Conservation (phyloP, 306 rosid genomes). For the Lablab purpureus region DNA sequence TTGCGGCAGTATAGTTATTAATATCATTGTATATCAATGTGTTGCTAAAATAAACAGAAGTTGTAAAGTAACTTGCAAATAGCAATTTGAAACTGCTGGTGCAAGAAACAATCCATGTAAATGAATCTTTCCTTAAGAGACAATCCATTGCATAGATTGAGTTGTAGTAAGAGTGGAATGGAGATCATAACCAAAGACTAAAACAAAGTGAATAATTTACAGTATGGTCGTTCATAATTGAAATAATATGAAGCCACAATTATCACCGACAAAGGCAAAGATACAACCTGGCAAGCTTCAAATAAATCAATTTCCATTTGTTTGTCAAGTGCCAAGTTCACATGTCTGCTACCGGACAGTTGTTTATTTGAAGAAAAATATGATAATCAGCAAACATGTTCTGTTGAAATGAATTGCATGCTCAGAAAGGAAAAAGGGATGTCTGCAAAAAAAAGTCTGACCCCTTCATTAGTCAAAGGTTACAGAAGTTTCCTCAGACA, state of each 20-base stretch:
- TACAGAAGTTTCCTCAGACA: constrained; percentile 35
- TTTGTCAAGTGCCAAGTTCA: constrained; percentile 44
- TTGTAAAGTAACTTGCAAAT: neutral
- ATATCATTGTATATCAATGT: constrained; percentile 5
- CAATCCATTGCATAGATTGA: constrained; percentile 38
- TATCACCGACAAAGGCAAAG: constrained; percentile 32
- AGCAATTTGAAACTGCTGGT: neutral
- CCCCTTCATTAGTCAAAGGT: constrained; percentile 21
- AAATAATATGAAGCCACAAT: constrained; percentile 43
- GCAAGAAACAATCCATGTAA: neutral
- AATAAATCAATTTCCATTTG: constrained; percentile 23
- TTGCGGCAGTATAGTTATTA: neutral
- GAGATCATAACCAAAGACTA: constrained; percentile 35
- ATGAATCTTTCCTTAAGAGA: constrained; percentile 30
- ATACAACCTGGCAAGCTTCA: constrained; percentile 16
- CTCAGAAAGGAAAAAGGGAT: constrained; percentile 32
- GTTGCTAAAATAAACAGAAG: neutral
- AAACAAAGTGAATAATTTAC: constrained; percentile 42
- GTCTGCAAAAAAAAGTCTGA: constrained; percentile 23
- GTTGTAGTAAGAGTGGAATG: constrained; percentile 39
- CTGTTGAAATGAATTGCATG: constrained; percentile 26
- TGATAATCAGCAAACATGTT: constrained; percentile 28
- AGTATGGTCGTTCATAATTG: constrained; percentile 41
- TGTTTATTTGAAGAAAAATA: constrained; percentile 38
- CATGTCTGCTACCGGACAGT: constrained; percentile 35